These are phyloP conservation scores for Xylaria sp. DNA, from an alignment of 2,329 filamentous ascomycete species.

Conservation along the genomic window DNA sequence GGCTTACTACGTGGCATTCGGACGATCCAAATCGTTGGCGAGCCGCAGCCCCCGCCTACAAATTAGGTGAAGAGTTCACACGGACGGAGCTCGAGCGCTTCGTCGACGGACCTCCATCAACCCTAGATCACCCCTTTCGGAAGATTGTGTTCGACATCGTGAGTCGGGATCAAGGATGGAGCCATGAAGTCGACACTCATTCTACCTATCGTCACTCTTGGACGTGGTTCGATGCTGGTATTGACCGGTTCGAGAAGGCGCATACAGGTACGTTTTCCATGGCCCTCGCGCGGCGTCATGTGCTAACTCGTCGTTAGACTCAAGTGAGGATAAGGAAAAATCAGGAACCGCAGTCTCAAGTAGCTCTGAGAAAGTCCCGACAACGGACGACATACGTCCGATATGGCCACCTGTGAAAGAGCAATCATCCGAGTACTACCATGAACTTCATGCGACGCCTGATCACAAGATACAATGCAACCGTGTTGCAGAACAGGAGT, in stretches of 20 bases:
- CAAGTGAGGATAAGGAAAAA: conserved; percentile 37
- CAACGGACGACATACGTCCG: conserved; percentile 47
- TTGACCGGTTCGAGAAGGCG: conserved; percentile 64
- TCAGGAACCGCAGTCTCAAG: conserved; percentile 20
- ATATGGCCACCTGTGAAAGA: conserved; percentile 46
- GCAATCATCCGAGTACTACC: conserved; percentile 50
- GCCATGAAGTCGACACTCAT: conserved; percentile 47
- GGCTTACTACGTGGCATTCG: conserved; percentile 51
- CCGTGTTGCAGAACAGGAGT: conserved; percentile 50
- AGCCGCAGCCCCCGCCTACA: conserved; percentile 37
- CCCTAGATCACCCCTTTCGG: conserved; percentile 62
- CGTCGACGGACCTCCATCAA: conserved; percentile 54
- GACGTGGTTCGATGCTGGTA: conserved; percentile 73
- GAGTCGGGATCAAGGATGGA: conserved; percentile 70
- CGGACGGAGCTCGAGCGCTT: conserved; percentile 52
- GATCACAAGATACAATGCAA: conserved; percentile 63
- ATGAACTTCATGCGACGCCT: conserved; percentile 51
- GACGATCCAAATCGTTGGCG: conserved; percentile 43
- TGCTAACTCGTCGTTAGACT: conserved; percentile 36
- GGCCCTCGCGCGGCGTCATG: not conserved
- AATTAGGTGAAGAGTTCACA: conserved; percentile 49
- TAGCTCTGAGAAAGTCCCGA: conserved; percentile 34
- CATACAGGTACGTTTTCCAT: conserved; percentile 42
- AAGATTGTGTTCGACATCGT: conserved; percentile 70
- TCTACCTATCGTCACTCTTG: conserved; percentile 62